These are phyloP conservation scores for Barnettozyma botsteinii DNA, from an alignment of 805 yeast species.

Conservation along the genomic window DNA sequence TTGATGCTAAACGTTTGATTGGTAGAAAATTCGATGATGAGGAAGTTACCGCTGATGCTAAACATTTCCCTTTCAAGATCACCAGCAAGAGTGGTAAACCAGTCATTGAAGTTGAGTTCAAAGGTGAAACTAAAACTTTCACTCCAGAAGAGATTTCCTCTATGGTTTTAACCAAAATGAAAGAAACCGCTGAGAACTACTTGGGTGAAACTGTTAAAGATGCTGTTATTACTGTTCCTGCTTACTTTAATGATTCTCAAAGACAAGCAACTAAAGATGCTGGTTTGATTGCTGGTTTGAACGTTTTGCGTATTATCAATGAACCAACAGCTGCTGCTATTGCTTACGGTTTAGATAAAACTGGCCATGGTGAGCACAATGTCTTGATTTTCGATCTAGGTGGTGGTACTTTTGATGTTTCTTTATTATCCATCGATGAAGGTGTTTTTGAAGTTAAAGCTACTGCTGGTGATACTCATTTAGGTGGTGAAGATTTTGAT, in stretches of 20 bases:
- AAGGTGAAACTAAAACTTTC: constrained; percentile 81
- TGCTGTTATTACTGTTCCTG: constrained; percentile 95
- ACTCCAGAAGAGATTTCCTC: constrained; percentile 95
- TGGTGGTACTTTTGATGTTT: constrained; percentile 99
- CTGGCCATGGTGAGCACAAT: constrained; percentile 70
- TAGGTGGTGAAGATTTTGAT: constrained; percentile 99
- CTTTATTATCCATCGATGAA: constrained; percentile 86
- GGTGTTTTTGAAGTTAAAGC: constrained; percentile 98
- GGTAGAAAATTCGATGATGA: constrained; percentile 78
- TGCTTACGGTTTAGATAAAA: constrained; percentile 85
- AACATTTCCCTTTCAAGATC: constrained; percentile 86
- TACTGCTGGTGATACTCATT: constrained; percentile 75
- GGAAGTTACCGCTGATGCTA: constrained; percentile 72
- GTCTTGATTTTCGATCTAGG: constrained; percentile 93
- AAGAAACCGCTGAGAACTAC: constrained; percentile 84
- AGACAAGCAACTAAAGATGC: constrained; percentile 99
- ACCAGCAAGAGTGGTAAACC: constrained; percentile 82
- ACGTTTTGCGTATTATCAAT: constrained; percentile 90
- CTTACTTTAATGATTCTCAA: constrained; percentile 95
- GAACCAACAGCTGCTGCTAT: constrained; percentile 98
- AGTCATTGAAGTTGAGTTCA: constrained; percentile 76
- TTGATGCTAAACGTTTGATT: constrained; percentile 93
- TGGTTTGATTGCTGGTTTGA: constrained; percentile 92
- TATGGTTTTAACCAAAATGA: constrained; percentile 89
- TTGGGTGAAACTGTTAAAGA: constrained; percentile 77